Percentiles rank a stretch among this genome's conserved stretches.
Conservation (phyloP, 176 grass and related monocot species). For the Puya raimondii region DNA sequence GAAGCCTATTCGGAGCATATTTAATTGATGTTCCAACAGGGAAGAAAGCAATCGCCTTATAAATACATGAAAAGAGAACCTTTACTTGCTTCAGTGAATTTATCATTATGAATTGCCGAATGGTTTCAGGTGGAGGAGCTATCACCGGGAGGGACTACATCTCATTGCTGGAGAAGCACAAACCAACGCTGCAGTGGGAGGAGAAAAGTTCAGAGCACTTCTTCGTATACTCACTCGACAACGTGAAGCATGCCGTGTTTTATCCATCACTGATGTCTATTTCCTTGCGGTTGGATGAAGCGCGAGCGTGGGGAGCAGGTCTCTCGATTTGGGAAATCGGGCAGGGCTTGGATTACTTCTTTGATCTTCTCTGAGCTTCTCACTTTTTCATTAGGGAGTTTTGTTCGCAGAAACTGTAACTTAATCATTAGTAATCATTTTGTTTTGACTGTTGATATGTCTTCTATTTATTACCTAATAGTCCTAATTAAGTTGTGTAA, state of each 20-base stretch:
- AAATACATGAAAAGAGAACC: not conserved
- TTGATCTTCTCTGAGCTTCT: slow-evolving; percentile 58
- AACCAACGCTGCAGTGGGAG: slow-evolving; percentile 62
- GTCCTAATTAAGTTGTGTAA: too few species aligned
- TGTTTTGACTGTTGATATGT: too few species aligned
- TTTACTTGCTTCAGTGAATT: not conserved
- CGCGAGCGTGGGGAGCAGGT: slow-evolving; percentile 50
- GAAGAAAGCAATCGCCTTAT: too few species aligned
- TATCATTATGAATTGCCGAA: slow-evolving; percentile 2
- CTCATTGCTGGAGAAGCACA: slow-evolving; percentile 66
- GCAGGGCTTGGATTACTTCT: slow-evolving; percentile 91
- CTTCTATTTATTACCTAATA: too few species aligned
- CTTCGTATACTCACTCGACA: slow-evolving; percentile 56
- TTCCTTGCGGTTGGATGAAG: slow-evolving; percentile 63
- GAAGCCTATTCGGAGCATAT: too few species aligned
- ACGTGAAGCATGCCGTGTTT: slow-evolving; percentile 72
- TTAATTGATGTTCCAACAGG: too few species aligned
- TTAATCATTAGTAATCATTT: not conserved
- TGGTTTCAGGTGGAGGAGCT: slow-evolving; percentile 51
- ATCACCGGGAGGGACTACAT: slow-evolving; percentile 68
- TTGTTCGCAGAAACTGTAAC: not conserved
- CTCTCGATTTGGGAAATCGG: slow-evolving; percentile 93
- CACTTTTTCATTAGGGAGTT: not conserved
- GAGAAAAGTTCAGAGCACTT: slow-evolving; percentile 77
- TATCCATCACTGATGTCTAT: slow-evolving; percentile 65